phyloP scores from a whole-genome alignment of 1,284 basidiomycete species.

The Somion occarium region DNA sequence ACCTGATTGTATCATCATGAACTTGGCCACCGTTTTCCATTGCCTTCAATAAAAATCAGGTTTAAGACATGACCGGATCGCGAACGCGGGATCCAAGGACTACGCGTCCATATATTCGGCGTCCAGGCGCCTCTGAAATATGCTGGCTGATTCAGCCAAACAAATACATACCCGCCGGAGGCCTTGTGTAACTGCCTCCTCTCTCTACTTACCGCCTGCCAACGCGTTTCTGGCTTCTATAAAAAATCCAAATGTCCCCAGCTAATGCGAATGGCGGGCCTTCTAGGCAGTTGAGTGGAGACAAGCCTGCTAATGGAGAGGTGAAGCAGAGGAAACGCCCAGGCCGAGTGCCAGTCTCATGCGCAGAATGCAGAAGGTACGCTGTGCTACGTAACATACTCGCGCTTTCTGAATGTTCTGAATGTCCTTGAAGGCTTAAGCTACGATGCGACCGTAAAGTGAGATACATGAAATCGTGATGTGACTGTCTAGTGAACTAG shows the following conservation, averaged over 20 bases:
- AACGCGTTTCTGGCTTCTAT: not conserved
- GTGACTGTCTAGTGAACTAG: constrained; percentile 2
- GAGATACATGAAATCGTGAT: constrained; percentile 5
- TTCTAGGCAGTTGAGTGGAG: not conserved
- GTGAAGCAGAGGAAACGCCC: constrained; percentile 34
- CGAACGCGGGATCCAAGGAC: too few relatives aligned
- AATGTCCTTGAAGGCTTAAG: constrained; percentile 69
- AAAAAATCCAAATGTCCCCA: not conserved
- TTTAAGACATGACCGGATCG: too few relatives aligned
- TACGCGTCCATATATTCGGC: not conserved
- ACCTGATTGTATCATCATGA: too few relatives aligned
- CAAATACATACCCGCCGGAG: not conserved
- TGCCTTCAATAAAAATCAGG: too few relatives aligned
- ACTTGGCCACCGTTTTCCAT: too few relatives aligned
- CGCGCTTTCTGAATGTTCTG: constrained; percentile 10
- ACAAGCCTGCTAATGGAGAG: constrained; percentile 11
- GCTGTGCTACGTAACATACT: constrained; percentile 12
- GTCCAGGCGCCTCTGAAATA: too few relatives aligned
- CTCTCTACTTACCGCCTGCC: not conserved
- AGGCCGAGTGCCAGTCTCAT: constrained; percentile 56
- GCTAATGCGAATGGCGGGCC: not conserved
- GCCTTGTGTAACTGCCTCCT: too few relatives aligned
- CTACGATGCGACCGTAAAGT: constrained; percentile 70
- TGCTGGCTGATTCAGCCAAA: not conserved
- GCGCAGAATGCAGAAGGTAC: constrained; percentile 65